Percentiles rank a stretch among this genome's conserved stretches.
phyloP scores from a whole-genome alignment of 2,329 filamentous ascomycete species.

The Pyricularia pennisetigena region DNA sequence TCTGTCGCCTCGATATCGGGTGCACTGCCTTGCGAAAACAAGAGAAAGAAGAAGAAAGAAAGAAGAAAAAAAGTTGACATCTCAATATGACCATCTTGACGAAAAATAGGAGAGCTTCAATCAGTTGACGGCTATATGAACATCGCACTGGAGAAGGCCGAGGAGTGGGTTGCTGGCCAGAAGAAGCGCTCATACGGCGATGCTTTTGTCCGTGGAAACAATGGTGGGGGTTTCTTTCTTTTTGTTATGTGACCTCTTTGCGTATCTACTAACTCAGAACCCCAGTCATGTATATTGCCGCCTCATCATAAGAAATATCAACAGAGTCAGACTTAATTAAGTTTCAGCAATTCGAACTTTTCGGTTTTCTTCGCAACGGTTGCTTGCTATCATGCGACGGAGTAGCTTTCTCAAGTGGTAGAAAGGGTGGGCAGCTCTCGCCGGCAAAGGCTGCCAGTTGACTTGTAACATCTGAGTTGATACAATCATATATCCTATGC shows the following conservation, averaged over 20 bases:
- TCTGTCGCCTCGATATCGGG: neutral
- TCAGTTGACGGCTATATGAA: slow-evolving; percentile 99
- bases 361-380: neutral
- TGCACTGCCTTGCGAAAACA: neutral
- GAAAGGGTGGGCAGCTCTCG: neutral
- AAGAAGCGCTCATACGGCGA: slow-evolving; percentile 81
- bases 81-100: neutral
- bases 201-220: slow-evolving; percentile 93
- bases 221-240: slow-evolving; percentile 45
- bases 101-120: slow-evolving; percentile 69
- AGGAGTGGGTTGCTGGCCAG: slow-evolving; percentile 80
- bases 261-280: slow-evolving; percentile 10
- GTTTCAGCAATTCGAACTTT: neutral
- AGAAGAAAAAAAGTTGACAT: neutral
- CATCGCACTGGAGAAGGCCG: slow-evolving; percentile 92
- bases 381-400: neutral
- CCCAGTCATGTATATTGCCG: slow-evolving; percentile 61
- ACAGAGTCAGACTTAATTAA: neutral
- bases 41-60: neutral
- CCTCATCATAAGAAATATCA: slow-evolving; percentile 32
- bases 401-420: neutral
- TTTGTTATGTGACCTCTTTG: neutral
- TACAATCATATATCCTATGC: neutral
- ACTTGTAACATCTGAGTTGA: neutral
- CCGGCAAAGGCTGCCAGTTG: neutral